Evolutionary conservation across 345 rosid genomes (phyloP).

Genomic region (Dimocarpus longan): DNA sequence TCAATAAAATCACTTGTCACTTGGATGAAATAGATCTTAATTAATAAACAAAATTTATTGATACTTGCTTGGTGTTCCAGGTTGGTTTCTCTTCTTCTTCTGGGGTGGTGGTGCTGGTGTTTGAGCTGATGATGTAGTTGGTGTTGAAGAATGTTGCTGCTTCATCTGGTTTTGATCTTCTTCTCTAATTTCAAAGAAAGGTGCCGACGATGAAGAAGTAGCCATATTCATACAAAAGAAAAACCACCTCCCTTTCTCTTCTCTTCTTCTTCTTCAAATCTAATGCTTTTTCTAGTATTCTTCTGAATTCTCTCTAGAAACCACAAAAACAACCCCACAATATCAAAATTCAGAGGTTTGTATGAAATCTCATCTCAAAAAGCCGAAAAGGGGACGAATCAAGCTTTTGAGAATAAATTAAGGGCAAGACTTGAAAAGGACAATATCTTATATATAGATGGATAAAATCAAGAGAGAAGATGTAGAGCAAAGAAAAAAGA

Average conservation of each 20-base stretch:
- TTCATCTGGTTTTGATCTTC: conserved; percentile 59
- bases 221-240: conserved; percentile 38
- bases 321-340: conserved; percentile 29
- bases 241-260: background rate
- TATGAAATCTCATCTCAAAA: conserved; percentile 23
- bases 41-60: conserved; percentile 24
- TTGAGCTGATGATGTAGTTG: conserved; percentile 40
- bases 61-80: conserved; percentile 80
- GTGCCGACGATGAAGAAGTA: conserved; percentile 61
- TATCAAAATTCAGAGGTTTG: conserved; percentile 24
- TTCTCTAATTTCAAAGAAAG: conserved; percentile 65
- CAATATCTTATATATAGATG: background rate
- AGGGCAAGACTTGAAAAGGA: conserved; percentile 6
- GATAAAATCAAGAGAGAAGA: conserved; percentile 7
- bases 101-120: conserved; percentile 50
- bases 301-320: conserved; percentile 20
- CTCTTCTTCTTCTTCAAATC: conserved; percentile 1
- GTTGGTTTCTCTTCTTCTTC: conserved; percentile 77
- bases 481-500: background rate
- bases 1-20: background rate
- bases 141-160: conserved; percentile 51
- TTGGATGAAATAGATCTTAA: conserved; percentile 7
- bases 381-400: conserved; percentile 16
- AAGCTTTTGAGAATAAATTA: conserved; percentile 9
- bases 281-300: conserved; percentile 8